Base-by-base conservation (phyloP, 495 filamentous ascomycete genomes). In the Sphaerosporella brunnea region DNA sequence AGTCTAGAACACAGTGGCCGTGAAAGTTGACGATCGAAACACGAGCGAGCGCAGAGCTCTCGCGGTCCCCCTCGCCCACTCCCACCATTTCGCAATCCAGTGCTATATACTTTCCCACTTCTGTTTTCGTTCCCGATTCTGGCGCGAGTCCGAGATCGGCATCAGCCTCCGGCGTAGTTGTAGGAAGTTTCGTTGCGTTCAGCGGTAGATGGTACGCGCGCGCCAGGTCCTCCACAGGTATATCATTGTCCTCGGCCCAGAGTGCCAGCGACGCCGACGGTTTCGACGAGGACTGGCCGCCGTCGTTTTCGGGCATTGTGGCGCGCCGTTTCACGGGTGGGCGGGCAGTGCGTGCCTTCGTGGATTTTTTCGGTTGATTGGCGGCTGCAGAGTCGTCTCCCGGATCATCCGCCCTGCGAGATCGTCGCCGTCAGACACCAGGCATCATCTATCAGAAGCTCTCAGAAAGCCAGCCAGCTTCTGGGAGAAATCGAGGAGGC, bases 41-140 rank as follows among this genome's bases (percentile, higher is more conserved):
- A 10, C 90, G 73, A 2, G 92, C 90, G 24, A 96, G 72, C 2
- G 73, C 74, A 9, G 77, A 79, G 9, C 66, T 63, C 56, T 82
- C 74, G 37, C 66, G 62, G 34, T 79, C 75, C 2, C 70, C 71
- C 26, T 72, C 69, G 1, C 79, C 75, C 9, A 85, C 75, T 32
- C 90, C 90, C 15, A 97, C 88, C 90, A 97, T 97, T 66, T 97
- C 90, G 64, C 90, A 96, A 67, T 97, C 92, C 36, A 97, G 73
- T 26, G 84, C 80, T 36, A 97, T 62, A 58, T 90, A 96, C 70
- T 84, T 90, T 43, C 86, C 87, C 37, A 80, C 59, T 37, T 80
- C 73, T 63, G 62, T 79, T 75, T 65, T 2, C 55, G 53, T 51
- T 5, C 49, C 42, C 3, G 45, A 41, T 25, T 44, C 50, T 18